Evolutionary conservation across 805 yeast genomes (phyloP).

Genomic region (Hemisphaericaspora nanyangensis): DNA sequence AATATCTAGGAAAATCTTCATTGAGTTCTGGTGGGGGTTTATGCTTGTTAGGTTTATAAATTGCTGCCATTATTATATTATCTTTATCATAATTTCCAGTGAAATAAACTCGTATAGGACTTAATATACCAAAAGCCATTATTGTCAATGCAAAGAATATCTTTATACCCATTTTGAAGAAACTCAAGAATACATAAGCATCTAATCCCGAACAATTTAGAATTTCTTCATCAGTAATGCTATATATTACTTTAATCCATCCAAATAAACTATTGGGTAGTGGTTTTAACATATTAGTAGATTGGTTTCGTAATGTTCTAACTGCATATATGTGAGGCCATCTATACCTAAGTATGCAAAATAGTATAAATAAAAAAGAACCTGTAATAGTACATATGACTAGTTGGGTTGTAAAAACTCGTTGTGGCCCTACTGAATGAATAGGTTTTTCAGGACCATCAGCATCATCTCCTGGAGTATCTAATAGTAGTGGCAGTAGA

Average conservation of each 20-base stretch:
- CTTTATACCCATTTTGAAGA: slow-evolving; percentile 65
- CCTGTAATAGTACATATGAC: slow-evolving; percentile 49
- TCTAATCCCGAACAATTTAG: slow-evolving; percentile 88
- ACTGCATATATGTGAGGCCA: slow-evolving; percentile 60
- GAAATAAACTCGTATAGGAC: slow-evolving; percentile 37
- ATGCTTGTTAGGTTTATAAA: slow-evolving; percentile 1
- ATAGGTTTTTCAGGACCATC: slow-evolving; percentile 5
- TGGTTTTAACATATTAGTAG: slow-evolving; percentile 28
- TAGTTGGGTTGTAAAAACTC: slow-evolving; percentile 56
- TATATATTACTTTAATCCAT: slow-evolving; percentile 67
- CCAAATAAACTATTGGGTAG: slow-evolving; percentile 58
- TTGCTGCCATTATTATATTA: slow-evolving; percentile 12
- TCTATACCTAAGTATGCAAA: slow-evolving; percentile 48
- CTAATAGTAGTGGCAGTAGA: not conserved
- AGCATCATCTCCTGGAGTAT: not conserved
- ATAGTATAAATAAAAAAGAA: slow-evolving; percentile 39
- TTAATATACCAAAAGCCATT: slow-evolving; percentile 43
- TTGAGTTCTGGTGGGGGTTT: slow-evolving; percentile 24
- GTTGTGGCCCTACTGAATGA: slow-evolving; percentile 29
- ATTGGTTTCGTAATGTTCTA: slow-evolving; percentile 45
- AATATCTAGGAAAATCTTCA: slow-evolving; percentile 39
- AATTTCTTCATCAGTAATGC: slow-evolving; percentile 70
- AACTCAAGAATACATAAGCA: slow-evolving; percentile 56
- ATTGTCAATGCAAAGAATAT: slow-evolving; percentile 61
- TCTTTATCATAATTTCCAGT: slow-evolving; percentile 44